Evolutionary conservation across 2,329 filamentous ascomycete genomes (phyloP).

Genomic region (Neurospora sp.): DNA sequence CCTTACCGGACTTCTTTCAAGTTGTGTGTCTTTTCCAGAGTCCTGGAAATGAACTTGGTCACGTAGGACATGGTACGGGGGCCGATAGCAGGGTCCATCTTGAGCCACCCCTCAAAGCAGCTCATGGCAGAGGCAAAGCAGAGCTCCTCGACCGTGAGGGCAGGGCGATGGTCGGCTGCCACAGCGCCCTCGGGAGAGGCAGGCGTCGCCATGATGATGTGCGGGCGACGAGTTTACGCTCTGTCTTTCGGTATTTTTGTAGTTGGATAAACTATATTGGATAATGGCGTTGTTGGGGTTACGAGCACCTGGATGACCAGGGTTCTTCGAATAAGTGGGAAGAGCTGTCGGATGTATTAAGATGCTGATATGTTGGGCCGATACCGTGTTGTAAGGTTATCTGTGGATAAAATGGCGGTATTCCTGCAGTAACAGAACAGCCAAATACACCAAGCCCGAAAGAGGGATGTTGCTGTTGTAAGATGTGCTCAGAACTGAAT

Average conservation of each 20-base stretch:
- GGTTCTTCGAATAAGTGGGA: neutral
- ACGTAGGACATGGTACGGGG: conserved; percentile 44
- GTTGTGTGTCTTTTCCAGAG: conserved; percentile 54
- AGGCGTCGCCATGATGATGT: neutral
- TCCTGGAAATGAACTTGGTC: conserved; percentile 48
- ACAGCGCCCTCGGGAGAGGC: neutral
- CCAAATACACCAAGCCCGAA: neutral
- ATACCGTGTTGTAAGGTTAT: neutral
- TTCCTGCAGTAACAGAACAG: neutral
- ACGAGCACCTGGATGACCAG: neutral
- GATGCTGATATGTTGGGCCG: neutral
- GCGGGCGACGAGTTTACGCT: neutral
- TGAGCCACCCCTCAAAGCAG: conserved; percentile 53
- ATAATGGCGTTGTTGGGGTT: neutral
- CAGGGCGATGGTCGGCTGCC: conserved; percentile 4
- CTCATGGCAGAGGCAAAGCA: conserved; percentile 52
- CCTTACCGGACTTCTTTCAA: conserved; percentile 49
- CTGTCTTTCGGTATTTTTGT: neutral
- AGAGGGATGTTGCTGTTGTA: neutral
- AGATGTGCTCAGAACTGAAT: neutral
- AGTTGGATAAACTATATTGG: neutral
- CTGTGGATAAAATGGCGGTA: neutral
- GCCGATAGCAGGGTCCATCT: conserved; percentile 46
- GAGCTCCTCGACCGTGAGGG: conserved; percentile 49
- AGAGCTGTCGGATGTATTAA: neutral